Conservation (phyloP, 129 eudicot species). For the Ambrosia trifida region DNA sequence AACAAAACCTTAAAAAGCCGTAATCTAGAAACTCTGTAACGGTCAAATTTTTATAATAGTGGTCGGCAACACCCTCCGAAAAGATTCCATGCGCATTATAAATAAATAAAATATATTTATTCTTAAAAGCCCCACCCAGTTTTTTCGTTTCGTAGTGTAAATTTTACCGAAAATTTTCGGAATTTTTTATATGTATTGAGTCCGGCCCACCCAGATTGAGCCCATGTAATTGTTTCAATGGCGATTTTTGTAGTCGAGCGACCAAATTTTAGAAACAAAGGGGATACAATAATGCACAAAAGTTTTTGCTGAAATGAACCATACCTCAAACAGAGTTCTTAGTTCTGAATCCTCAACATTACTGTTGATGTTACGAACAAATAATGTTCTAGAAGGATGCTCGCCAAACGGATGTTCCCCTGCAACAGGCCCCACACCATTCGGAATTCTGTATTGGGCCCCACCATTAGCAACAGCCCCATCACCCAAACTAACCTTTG, state of each 20-base stretch:
- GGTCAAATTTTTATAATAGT: background rate
- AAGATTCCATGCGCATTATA: too few species aligned
- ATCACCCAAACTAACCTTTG: constrained; percentile 51
- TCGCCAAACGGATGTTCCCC: constrained; percentile 96
- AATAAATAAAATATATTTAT: too few species aligned
- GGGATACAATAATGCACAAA: too few species aligned
- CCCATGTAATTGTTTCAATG: too few species aligned
- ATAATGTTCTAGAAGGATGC: constrained; percentile 92
- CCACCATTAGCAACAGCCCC: constrained; percentile 53
- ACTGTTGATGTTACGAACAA: constrained; percentile 92
- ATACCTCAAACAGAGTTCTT: constrained; percentile 38
- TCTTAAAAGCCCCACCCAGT: too few species aligned
- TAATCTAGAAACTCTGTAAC: background rate
- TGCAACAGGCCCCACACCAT: constrained; percentile 58
- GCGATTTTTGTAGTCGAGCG: too few species aligned
- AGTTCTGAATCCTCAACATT: constrained; percentile 90
- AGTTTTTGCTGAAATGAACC: background rate
- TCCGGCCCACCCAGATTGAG: too few species aligned
- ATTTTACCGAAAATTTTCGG: too few species aligned
- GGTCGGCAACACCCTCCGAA: too few species aligned
- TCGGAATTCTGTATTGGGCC: constrained; percentile 38
- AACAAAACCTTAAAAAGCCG: constrained; percentile 3
- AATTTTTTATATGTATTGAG: too few species aligned
- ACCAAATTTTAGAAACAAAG: too few species aligned
- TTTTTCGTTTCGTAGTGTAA: too few species aligned